These are phyloP conservation scores for Canna indica DNA, from an alignment of 176 grass and related monocot genomes.

Conservation along the genomic window DNA sequence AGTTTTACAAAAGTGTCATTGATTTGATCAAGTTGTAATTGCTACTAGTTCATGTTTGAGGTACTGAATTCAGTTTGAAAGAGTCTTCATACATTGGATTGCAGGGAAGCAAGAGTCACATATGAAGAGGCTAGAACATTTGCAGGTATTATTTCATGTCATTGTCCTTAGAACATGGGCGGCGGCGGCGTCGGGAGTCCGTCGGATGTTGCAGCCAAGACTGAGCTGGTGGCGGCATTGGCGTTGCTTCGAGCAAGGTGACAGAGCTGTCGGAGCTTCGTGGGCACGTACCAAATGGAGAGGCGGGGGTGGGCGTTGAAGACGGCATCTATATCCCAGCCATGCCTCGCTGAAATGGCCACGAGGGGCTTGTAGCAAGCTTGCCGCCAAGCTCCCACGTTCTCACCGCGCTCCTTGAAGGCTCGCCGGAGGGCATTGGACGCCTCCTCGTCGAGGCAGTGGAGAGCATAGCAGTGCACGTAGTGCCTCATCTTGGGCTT, in stretches of 20 bases:
- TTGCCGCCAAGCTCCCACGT: conserved; percentile 88
- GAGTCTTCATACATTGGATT: not conserved
- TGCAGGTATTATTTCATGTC: no score
- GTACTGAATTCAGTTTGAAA: not conserved
- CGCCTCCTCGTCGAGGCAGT: conserved; percentile 86
- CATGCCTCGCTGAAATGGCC: conserved; percentile 66
- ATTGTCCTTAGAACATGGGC: no score
- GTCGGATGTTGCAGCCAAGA: conserved; percentile 5
- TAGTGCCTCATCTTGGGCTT: conserved; percentile 99
- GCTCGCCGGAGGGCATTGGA: conserved; percentile 67
- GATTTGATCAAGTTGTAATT: no score
- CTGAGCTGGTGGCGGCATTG: conserved; percentile 8
- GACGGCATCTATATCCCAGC: conserved; percentile 94
- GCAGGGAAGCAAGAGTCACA: no score
- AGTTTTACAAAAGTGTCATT: no score
- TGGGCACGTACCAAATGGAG: conserved; percentile 94
- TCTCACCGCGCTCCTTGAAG: conserved; percentile 87
- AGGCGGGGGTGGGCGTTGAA: conserved; percentile 88
- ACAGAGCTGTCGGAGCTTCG: conserved; percentile 87
- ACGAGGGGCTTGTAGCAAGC: conserved; percentile 93
- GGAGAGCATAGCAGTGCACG: conserved; percentile 98
- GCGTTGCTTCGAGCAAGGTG: conserved; percentile 56
- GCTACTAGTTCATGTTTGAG: not conserved
- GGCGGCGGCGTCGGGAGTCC: conserved; percentile 17
- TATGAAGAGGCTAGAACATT: conserved; percentile 7